Conservation (phyloP, 116 monocot species). For the Dioscorea cayenensis region DNA sequence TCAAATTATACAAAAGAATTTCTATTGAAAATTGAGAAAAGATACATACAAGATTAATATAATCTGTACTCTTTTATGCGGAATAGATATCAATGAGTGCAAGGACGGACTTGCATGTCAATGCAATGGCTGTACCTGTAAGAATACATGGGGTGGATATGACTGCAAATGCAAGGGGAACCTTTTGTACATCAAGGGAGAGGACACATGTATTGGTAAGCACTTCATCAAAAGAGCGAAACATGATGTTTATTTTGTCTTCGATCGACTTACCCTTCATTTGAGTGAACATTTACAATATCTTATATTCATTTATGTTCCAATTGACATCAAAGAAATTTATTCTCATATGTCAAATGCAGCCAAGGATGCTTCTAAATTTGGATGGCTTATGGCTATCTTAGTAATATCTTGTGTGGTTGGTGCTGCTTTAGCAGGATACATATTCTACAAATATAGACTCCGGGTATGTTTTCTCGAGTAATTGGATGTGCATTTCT, state of each 20-base stretch:
- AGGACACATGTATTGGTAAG: constrained; percentile 83
- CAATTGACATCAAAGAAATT: not conserved
- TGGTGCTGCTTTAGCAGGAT: constrained; percentile 54
- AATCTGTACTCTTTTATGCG: not conserved
- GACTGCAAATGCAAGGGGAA: constrained; percentile 76
- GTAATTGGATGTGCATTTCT: not conserved
- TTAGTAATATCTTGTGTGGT: constrained; percentile 43
- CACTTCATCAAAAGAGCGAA: not conserved
- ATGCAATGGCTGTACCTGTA: constrained; percentile 77
- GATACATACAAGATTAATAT: not conserved
- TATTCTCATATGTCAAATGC: constrained; percentile 7
- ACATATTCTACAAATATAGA: constrained; percentile 95
- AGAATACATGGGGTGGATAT: constrained; percentile 82
- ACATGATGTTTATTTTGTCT: not conserved
- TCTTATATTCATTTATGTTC: not conserved
- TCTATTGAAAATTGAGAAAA: not conserved
- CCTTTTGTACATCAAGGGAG: constrained; percentile 54
- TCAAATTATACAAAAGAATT: not conserved
- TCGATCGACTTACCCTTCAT: too few relatives aligned
- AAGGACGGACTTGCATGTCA: constrained; percentile 62
- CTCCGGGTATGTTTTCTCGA: constrained; percentile 43
- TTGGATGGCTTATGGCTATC: constrained; percentile 50
- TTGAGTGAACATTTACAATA: too few relatives aligned
- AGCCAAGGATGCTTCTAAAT: constrained; percentile 49
- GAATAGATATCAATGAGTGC: constrained; percentile 79